phyloP scores from a whole-genome alignment of 345 rosid species.

The Eucalyptus polyanthemos region DNA sequence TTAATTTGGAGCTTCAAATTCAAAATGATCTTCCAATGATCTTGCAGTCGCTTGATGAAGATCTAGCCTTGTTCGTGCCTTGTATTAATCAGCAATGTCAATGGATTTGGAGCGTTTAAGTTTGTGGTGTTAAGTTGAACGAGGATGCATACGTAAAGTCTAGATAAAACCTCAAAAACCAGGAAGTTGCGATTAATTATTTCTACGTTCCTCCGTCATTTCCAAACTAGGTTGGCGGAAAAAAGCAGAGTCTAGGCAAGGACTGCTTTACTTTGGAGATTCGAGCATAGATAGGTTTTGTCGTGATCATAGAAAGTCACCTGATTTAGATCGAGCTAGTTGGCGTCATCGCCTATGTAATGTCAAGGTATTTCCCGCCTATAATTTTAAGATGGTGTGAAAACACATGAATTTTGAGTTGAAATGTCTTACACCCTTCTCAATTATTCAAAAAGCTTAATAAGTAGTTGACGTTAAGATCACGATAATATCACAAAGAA shows the following conservation, averaged over 20 bases:
- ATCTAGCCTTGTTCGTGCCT: neutral
- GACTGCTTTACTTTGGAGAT: neutral
- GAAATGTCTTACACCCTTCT: neutral
- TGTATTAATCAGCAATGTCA: neutral
- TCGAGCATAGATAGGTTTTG: neutral
- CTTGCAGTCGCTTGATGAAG: neutral
- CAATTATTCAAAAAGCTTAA: neutral
- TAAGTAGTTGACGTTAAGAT: neutral
- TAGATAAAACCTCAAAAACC: neutral
- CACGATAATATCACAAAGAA: neutral
- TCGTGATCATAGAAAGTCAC: neutral
- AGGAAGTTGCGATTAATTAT: neutral
- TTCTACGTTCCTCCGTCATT: neutral
- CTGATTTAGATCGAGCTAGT: neutral
- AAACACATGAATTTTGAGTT: neutral
- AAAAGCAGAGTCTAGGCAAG: neutral
- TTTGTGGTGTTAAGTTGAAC: neutral
- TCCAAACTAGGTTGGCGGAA: neutral
- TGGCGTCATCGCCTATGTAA: neutral
- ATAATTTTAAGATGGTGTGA: neutral
- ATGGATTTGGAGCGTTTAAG: neutral
- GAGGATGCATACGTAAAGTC: neutral
- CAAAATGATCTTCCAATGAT: neutral
- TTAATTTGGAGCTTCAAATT: neutral
- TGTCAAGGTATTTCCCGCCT: neutral